Evolutionary conservation across 2,329 filamentous ascomycete genomes (phyloP).

Genomic region (Teratosphaeria gauchensis): DNA sequence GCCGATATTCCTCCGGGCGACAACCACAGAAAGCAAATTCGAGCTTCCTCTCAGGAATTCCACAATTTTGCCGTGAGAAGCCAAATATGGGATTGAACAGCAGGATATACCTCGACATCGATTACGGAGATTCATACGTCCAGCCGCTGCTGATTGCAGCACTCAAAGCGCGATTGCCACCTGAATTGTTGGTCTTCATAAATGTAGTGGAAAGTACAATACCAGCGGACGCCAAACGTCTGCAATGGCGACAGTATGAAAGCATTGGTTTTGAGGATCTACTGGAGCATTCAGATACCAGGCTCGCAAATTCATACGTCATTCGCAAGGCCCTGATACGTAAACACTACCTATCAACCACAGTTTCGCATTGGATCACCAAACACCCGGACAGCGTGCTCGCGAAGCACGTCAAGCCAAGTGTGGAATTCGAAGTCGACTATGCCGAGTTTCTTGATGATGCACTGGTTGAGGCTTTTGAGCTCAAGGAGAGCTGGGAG

Average conservation of each 20-base stretch:
- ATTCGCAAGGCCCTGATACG: slow-evolving; percentile 94
- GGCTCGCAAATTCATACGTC: slow-evolving; percentile 78
- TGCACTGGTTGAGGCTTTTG: slow-evolving; percentile 73
- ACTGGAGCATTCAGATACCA: slow-evolving; percentile 49
- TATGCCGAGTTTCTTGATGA: slow-evolving; percentile 96
- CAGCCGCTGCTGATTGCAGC: slow-evolving; percentile 73
- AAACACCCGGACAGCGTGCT: slow-evolving; percentile 71
- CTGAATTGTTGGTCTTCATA: slow-evolving; percentile 25
- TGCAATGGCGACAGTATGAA: slow-evolving; percentile 85
- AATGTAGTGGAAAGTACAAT: slow-evolving; percentile 41
- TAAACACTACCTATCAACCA: slow-evolving; percentile 85
- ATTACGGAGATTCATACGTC: slow-evolving; percentile 83
- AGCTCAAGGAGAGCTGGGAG: slow-evolving; percentile 68
- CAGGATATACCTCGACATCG: slow-evolving; percentile 58
- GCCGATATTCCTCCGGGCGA: background rate
- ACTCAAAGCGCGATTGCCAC: slow-evolving; percentile 53
- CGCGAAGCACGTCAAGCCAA: slow-evolving; percentile 60
- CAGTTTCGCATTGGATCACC: slow-evolving; percentile 72
- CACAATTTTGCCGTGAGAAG: background rate
- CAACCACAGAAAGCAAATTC: background rate
- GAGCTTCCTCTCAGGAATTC: background rate
- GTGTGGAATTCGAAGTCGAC: slow-evolving; percentile 85
- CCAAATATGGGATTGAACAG: background rate
- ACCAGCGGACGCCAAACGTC: slow-evolving; percentile 34
- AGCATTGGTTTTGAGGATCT: slow-evolving; percentile 73